These are phyloP conservation scores for Phytopythium cucurbitacearum DNA, from an alignment of 352 stramenopile genomes.

Conservation along the genomic window DNA sequence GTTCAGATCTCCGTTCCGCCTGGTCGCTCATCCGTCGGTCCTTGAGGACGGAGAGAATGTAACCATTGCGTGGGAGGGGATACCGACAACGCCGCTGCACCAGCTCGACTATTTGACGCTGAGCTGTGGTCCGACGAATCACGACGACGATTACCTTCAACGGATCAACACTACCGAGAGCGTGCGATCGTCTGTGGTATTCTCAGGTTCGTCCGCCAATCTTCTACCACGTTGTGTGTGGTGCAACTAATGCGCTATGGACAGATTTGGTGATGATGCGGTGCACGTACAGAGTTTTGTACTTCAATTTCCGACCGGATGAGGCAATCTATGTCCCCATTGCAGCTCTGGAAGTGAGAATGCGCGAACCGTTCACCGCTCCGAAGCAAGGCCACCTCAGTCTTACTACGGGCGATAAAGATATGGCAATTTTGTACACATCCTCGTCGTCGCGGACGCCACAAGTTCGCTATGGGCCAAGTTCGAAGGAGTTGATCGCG, in stretches of 20 bases:
- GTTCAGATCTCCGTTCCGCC: slow-evolving; percentile 9
- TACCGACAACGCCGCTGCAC: slow-evolving; percentile 6
- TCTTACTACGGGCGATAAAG: slow-evolving; percentile 37
- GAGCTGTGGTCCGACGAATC: slow-evolving; percentile 52
- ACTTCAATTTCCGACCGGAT: slow-evolving; percentile 37
- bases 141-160: slow-evolving; percentile 37
- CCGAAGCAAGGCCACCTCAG: slow-evolving; percentile 75
- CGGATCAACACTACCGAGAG: slow-evolving; percentile 29
- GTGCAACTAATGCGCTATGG: neutral
- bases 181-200: slow-evolving; percentile 44
- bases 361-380: slow-evolving; percentile 43
- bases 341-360: slow-evolving; percentile 30
- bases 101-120: slow-evolving; percentile 54
- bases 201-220: slow-evolving; percentile 20
- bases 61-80: slow-evolving; percentile 39
- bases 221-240: slow-evolving; percentile 1
- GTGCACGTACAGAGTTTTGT: slow-evolving; percentile 60
- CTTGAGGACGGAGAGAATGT: slow-evolving; percentile 48
- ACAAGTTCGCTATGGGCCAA: slow-evolving; percentile 35
- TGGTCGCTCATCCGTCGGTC: slow-evolving; percentile 31
- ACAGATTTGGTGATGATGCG: slow-evolving; percentile 61
- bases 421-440: slow-evolving; percentile 75
- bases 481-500: slow-evolving; percentile 13
- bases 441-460: slow-evolving; percentile 47
- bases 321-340: slow-evolving; percentile 16